Percentiles rank a stretch among this genome's conserved stretches.
Conservation (phyloP, 2,329 filamentous ascomycete species). For the Xylariaceae sp. region DNA sequence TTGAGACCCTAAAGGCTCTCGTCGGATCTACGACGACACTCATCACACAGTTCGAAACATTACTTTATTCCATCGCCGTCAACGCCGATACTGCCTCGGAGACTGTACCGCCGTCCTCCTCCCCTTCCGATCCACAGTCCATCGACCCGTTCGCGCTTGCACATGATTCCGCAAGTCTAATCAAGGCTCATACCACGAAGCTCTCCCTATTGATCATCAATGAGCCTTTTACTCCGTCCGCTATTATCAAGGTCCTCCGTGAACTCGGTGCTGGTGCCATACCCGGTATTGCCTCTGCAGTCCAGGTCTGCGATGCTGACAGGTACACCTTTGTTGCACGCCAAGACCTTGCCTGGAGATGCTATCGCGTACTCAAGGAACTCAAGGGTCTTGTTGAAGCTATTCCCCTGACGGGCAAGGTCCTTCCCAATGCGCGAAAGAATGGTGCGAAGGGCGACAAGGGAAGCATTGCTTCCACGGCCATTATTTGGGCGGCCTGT, state of each 20-base stretch:
- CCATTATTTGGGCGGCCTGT: constrained; percentile 78
- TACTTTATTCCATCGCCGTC: constrained; percentile 36
- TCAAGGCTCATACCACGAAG: constrained; percentile 82
- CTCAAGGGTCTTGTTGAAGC: constrained; percentile 55
- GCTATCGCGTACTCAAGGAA: constrained; percentile 58
- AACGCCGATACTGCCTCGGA: constrained; percentile 17
- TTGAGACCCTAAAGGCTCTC: constrained; percentile 35
- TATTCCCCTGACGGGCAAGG: constrained; percentile 56
- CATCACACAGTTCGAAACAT: constrained; percentile 38
- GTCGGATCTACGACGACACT: constrained; percentile 35
- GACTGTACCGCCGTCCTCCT: constrained; percentile 3
- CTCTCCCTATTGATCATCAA: constrained; percentile 83
- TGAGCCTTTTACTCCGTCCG: constrained; percentile 78
- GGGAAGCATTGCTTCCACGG: constrained; percentile 62
- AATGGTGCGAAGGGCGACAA: constrained; percentile 39
- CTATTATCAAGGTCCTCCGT: constrained; percentile 64
- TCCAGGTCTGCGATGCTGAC: constrained; percentile 58
- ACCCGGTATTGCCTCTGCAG: constrained; percentile 67
- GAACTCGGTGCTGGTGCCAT: constrained; percentile 71
- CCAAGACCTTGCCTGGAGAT: constrained; percentile 57
- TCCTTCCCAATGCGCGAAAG: constrained; percentile 43
- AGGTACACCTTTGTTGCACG: constrained; percentile 61
- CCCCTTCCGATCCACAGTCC: constrained; percentile 15
- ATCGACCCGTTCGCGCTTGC: constrained; percentile 64
- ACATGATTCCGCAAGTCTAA: constrained; percentile 65